Conservation (phyloP, 768 basidiomycete species). For the Artomyces pyxidatus region DNA sequence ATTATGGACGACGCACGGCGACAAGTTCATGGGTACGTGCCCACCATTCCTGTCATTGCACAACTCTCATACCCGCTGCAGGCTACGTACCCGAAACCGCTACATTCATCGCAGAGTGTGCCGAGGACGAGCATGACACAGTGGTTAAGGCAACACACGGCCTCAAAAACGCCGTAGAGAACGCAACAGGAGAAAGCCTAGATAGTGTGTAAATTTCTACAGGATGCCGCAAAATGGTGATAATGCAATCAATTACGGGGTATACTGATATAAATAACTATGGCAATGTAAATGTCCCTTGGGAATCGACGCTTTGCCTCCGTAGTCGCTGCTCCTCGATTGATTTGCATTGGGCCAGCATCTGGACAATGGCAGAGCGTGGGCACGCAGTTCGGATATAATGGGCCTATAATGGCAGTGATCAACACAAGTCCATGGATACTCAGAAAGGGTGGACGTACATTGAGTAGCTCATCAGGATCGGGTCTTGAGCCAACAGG, state of each 20-base stretch:
- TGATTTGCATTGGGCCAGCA: conserved; percentile 15
- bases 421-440: neutral
- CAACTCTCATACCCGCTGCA: conserved; percentile 19
- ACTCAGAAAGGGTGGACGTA: neutral
- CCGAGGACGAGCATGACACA: conserved; percentile 81
- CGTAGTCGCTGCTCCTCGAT: conserved; percentile 15
- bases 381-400: conserved; percentile 16
- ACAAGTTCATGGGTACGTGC: conserved; percentile 60
- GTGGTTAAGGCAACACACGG: conserved; percentile 64
- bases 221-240: neutral
- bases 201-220: conserved; percentile 2
- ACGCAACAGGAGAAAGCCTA: conserved; percentile 42
- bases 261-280: neutral
- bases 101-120: conserved; percentile 80
- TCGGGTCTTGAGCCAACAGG: conserved; percentile 14
- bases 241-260: neutral
- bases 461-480: conserved; percentile 15
- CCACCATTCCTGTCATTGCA: neutral
- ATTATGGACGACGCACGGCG: conserved; percentile 74
- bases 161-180: conserved; percentile 66
- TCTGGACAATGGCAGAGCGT: conserved; percentile 14
- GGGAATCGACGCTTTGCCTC: conserved; percentile 7
- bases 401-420: neutral
- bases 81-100: conserved; percentile 76
- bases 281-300: conserved; percentile 6